Conservation (phyloP, 805 yeast species). For the Metschnikowia similis region DNA sequence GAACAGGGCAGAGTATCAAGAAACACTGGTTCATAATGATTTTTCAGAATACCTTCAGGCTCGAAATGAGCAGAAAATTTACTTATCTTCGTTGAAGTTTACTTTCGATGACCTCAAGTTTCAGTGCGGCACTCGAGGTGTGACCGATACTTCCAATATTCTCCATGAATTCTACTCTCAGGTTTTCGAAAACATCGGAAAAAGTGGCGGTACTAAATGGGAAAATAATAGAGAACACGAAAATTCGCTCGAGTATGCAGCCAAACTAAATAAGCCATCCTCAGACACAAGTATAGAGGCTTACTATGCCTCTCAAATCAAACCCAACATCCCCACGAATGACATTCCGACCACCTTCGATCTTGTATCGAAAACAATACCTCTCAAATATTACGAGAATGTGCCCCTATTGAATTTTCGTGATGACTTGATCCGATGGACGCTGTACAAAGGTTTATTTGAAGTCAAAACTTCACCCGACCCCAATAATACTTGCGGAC, state of each 20-base stretch:
- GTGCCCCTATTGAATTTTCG: conserved; percentile 16
- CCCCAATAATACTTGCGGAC: not conserved
- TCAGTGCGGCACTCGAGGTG: conserved; percentile 43
- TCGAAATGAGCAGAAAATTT: conserved; percentile 19
- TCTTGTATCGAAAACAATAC: conserved; percentile 22
- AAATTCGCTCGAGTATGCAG: conserved; percentile 28
- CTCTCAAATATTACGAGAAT: conserved; percentile 10
- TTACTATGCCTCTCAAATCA: conserved; percentile 6
- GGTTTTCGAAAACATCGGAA: conserved; percentile 14
- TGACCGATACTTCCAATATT: conserved; percentile 13
- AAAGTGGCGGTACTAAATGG: conserved; percentile 13
- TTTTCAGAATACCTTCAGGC: conserved; percentile 34
- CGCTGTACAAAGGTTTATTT: conserved; percentile 17
- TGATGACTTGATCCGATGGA: conserved; percentile 22
- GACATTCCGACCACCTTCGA: conserved; percentile 27
- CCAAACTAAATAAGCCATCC: conserved; percentile 19
- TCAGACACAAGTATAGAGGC: conserved; percentile 4
- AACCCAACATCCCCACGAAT: conserved; percentile 2
- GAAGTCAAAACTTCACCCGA: not conserved
- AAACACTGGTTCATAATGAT: conserved; percentile 48
- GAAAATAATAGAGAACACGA: conserved; percentile 11
- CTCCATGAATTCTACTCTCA: conserved; percentile 17
- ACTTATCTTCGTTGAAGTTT: conserved; percentile 46
- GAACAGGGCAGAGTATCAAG: conserved; percentile 47
- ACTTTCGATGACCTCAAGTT: conserved; percentile 55